Evolutionary conservation across 2,329 filamentous ascomycete genomes (phyloP).

Genomic region (Xylaria sp.): DNA sequence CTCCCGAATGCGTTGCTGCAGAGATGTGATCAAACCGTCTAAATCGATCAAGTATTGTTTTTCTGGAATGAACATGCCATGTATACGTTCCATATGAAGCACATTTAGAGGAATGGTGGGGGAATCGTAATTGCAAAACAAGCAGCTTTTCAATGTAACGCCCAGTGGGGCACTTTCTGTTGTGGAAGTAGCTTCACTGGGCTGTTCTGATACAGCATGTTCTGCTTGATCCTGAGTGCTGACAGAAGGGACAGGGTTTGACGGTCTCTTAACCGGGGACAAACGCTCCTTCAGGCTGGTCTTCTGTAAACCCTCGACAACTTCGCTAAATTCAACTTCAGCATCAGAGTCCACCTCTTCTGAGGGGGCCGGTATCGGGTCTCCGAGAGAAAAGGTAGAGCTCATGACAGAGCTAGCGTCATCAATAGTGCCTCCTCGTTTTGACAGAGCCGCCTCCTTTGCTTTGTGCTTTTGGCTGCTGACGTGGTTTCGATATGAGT

Average conservation of each 20-base stretch:
- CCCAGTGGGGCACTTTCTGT: conserved; percentile 54
- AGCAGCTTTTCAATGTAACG: conserved; percentile 68
- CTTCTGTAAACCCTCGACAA: conserved; percentile 81
- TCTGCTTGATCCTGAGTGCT: conserved; percentile 59
- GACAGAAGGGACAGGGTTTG: conserved; percentile 60
- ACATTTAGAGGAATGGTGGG: conserved; percentile 80
- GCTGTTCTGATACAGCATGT: conserved; percentile 54
- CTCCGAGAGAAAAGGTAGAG: conserved; percentile 90
- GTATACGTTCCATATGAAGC: conserved; percentile 89
- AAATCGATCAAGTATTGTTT: conserved; percentile 83
- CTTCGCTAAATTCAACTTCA: conserved; percentile 79
- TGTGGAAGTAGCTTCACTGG: conserved; percentile 58
- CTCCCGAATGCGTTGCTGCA: conserved; percentile 83
- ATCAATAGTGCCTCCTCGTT: conserved; percentile 57
- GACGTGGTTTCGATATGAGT: conserved; percentile 93
- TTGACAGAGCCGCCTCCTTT: conserved; percentile 65
- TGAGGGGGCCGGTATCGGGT: conserved; percentile 68
- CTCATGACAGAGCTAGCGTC: conserved; percentile 86
- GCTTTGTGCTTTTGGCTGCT: conserved; percentile 89
- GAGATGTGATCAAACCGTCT: conserved; percentile 80
- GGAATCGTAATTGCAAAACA: conserved; percentile 93
- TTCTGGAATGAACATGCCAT: conserved; percentile 97
- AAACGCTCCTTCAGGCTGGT: conserved; percentile 56
- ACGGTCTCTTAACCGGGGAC: conserved; percentile 66
- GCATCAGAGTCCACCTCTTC: conserved; percentile 71